A percentile compares a stretch with the other conserved stretches of the same genome.
Evolutionary conservation across 2,329 filamentous ascomycete species (phyloP).

Genomic region (Dothideomycetes sp.): DNA sequence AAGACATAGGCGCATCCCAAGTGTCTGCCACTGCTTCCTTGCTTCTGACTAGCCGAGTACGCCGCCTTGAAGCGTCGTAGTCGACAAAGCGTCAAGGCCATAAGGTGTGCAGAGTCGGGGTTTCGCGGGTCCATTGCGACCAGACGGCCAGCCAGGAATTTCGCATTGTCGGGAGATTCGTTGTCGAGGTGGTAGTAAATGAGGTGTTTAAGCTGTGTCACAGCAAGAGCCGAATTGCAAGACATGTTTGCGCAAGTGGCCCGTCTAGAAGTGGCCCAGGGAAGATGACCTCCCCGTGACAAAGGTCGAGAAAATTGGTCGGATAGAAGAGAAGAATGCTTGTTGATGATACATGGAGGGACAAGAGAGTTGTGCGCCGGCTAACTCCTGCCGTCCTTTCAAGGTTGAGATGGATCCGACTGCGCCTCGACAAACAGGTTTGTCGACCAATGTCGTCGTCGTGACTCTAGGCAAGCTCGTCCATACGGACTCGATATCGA

Average conservation of each 20-base stretch:
- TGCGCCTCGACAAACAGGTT: no score
- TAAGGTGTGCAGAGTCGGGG: slow-evolving; percentile 70
- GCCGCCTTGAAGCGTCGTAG: slow-evolving; percentile 77
- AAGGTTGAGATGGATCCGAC: no score
- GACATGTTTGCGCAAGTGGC: slow-evolving; percentile 38
- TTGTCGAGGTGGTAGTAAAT: slow-evolving; percentile 79
- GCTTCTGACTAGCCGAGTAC: slow-evolving; percentile 68
- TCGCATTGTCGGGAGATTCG: slow-evolving; percentile 75
- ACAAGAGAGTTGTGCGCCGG: no score
- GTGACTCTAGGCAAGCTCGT: no score
- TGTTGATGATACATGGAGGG: slow-evolving; percentile 7
- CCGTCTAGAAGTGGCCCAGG: not conserved
- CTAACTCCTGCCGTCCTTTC: no score
- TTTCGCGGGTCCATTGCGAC: slow-evolving; percentile 74
- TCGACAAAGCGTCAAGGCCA: slow-evolving; percentile 76
- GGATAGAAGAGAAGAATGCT: slow-evolving; percentile 8
- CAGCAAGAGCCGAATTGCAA: slow-evolving; percentile 45
- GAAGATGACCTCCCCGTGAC: not conserved
- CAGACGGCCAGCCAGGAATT: slow-evolving; percentile 85
- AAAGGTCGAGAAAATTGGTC: slow-evolving; percentile 1
- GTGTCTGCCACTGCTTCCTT: slow-evolving; percentile 62
- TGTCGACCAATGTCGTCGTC: no score
- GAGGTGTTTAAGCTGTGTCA: slow-evolving; percentile 53
- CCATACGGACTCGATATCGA: no score
- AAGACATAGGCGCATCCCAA: slow-evolving; percentile 85